Evolutionary conservation across 148 eudicot genomes (phyloP), one percentile per base, ranked within the genome.

Genomic region (Pouteria glomerata): DNA sequence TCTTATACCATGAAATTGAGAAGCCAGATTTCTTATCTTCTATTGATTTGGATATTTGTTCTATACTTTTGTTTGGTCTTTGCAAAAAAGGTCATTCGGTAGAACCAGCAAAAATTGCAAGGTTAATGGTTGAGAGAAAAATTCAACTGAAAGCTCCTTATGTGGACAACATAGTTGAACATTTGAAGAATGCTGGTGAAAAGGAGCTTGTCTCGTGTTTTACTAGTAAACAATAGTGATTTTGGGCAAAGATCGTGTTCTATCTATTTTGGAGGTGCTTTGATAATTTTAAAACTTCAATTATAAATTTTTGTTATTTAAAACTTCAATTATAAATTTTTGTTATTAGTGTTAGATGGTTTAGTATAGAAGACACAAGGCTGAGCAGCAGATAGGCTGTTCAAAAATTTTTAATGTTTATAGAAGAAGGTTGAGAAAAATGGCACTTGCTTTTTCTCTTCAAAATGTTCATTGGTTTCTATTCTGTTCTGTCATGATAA

Each of bases 41-140:
- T 2, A 77, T 91, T 29, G 97, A 91, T 77, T 74, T 85, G 41
- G 93, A 89, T 73, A 73, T 87, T 63, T 92, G 74, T 60, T 85
- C 86, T 27, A 55, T 67, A 71, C 77, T 91, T 68, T 76, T 89
- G 76, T 87, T 69, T 70, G 89, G 93, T 45, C 96, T 91, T 56
- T 87, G 86, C 74, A 70, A 69, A 76, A 75, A 78, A 31, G 75
- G 72, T 39, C 70, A 50, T 76, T 58, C 68, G n/a, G 71, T 57
- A 1, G 93, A 94, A 83, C 88, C 85, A 72, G 70, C 64, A 58
- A 77, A 78, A 41, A 62, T 94, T 11, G 84, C 77, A 13, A 48
- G 70, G 65, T 29, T 77, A 4, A 89, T 91, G 91, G 71, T 51
- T 45, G 70, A 74, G 63, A 84, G 74, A 79, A 73, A 84, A 68